A percentile compares a stretch with the other conserved stretches of the same genome.
Evolutionary conservation across 2,329 filamentous ascomycete genomes (phyloP).

Genomic region (Exophiala mesophila): DNA sequence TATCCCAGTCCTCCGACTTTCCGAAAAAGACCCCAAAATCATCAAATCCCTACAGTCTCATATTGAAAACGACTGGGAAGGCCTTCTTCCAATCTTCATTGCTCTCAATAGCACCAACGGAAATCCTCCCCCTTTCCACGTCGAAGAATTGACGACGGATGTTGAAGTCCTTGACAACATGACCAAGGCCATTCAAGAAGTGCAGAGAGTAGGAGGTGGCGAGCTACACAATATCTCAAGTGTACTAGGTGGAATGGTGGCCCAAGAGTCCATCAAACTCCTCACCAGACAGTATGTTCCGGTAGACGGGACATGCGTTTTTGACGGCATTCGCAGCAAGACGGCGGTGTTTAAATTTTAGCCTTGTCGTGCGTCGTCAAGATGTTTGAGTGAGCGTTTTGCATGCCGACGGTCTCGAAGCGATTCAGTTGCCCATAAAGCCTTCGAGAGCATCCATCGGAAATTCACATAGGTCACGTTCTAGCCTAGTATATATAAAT

Average conservation of each 20-base stretch:
- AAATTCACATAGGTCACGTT: too few species aligned
- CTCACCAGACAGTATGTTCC: constrained; percentile 62
- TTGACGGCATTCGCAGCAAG: constrained; percentile 57
- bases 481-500: too few species aligned
- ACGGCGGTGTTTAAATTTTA: constrained; percentile 32
- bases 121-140: constrained; percentile 28
- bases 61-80: constrained; percentile 45
- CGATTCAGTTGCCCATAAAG: too few species aligned
- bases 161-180: constrained; percentile 41
- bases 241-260: constrained; percentile 81
- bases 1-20: constrained; percentile 19
- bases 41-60: constrained; percentile 16
- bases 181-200: constrained; percentile 56
- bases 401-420: too few species aligned
- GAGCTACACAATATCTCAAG: constrained; percentile 93
- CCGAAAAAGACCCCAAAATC: constrained; percentile 14
- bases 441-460: too few species aligned
- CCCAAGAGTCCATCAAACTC: constrained; percentile 93
- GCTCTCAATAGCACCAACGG: constrained; percentile 48
- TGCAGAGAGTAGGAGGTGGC: constrained; percentile 70
- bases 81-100: constrained; percentile 65
- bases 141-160: constrained; percentile 33
- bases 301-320: constrained; percentile 59
- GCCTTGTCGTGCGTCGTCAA: not conserved
- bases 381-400: too few species aligned